phyloP scores from a whole-genome alignment of 2,329 filamentous ascomycete species.

The Ilyonectria destructans region DNA sequence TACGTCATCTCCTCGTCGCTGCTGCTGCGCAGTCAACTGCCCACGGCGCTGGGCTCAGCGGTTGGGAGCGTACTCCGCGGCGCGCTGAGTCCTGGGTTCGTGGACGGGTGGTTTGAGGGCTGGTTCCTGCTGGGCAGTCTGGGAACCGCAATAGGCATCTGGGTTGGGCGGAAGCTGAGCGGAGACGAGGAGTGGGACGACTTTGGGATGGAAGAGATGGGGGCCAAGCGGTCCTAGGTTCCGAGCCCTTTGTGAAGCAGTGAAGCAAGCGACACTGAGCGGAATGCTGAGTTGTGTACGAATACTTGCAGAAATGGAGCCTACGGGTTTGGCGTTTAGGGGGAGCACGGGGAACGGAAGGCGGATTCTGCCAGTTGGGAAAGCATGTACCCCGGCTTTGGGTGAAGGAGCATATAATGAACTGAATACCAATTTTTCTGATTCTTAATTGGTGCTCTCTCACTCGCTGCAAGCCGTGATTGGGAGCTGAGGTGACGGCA shows the following conservation, averaged over 20 bases:
- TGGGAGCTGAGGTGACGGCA: too few species aligned
- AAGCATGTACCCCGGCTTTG: slow-evolving; percentile 9
- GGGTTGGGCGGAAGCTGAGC: slow-evolving; percentile 77
- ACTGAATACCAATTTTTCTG: slow-evolving; percentile 18
- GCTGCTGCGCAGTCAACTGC: slow-evolving; percentile 84
- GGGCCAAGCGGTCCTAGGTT: slow-evolving; percentile 73
- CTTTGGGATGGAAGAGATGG: slow-evolving; percentile 78
- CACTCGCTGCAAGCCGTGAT: background rate
- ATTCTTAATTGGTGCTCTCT: background rate
- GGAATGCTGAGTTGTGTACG: slow-evolving; percentile 5
- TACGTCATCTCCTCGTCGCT: slow-evolving; percentile 89
- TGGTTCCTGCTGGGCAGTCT: slow-evolving; percentile 84
- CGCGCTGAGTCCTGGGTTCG: slow-evolving; percentile 74
- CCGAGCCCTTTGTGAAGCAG: background rate
- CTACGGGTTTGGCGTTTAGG: slow-evolving; percentile 20
- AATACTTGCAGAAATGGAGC: slow-evolving; percentile 20
- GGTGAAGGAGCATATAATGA: slow-evolving; percentile 7
- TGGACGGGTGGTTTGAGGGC: slow-evolving; percentile 87
- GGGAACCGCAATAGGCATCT: slow-evolving; percentile 80
- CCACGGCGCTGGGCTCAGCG: slow-evolving; percentile 82
- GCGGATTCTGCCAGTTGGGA: slow-evolving; percentile 13
- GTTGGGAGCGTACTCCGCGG: slow-evolving; percentile 85
- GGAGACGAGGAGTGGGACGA: slow-evolving; percentile 74
- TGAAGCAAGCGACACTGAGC: slow-evolving; percentile 6
- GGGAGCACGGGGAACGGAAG: background rate